These are phyloP conservation scores for Liriodendron chinense DNA, from an alignment of 164 flowering plant genomes.

Conservation along the genomic window DNA sequence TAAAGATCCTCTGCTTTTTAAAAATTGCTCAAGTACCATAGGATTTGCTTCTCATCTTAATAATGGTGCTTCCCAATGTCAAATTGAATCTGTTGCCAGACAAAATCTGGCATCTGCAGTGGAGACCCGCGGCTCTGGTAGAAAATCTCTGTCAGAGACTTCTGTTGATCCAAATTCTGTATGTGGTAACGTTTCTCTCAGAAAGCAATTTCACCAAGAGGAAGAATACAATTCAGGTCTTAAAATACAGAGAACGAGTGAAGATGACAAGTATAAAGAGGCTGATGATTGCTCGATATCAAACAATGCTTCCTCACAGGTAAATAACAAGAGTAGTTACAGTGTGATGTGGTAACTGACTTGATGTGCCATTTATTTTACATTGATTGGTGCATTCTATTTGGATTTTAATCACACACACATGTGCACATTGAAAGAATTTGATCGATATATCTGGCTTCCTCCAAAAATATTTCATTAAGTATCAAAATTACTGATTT, in stretches of 20 bases:
- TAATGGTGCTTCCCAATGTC: conserved; percentile 30
- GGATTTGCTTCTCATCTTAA: conserved; percentile 24
- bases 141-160: conserved; percentile 80
- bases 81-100: conserved; percentile 48
- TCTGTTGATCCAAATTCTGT: conserved; percentile 41
- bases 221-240: conserved; percentile 40
- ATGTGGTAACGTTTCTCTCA: conserved; percentile 66
- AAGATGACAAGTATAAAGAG: conserved; percentile 39
- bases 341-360: conserved; percentile 1
- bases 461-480: too few species aligned
- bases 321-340: conserved; percentile 11
- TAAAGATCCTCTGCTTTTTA: conserved; percentile 41
- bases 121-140: conserved; percentile 85
- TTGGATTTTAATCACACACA: too few species aligned
- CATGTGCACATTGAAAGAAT: too few species aligned
- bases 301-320: conserved; percentile 39
- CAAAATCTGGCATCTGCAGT: conserved; percentile 68
- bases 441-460: too few species aligned
- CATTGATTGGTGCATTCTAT: too few species aligned
- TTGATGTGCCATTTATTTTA: background rate
- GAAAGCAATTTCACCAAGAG: conserved; percentile 54
- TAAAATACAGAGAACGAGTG: conserved; percentile 39
- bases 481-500: too few species aligned
- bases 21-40: conserved; percentile 40
- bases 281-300: conserved; percentile 10